A percentile compares a stretch with the other conserved stretches of the same genome.
phyloP scores from a whole-genome alignment of 1,139 yeast species.

The Geotrichum aggregatum region DNA sequence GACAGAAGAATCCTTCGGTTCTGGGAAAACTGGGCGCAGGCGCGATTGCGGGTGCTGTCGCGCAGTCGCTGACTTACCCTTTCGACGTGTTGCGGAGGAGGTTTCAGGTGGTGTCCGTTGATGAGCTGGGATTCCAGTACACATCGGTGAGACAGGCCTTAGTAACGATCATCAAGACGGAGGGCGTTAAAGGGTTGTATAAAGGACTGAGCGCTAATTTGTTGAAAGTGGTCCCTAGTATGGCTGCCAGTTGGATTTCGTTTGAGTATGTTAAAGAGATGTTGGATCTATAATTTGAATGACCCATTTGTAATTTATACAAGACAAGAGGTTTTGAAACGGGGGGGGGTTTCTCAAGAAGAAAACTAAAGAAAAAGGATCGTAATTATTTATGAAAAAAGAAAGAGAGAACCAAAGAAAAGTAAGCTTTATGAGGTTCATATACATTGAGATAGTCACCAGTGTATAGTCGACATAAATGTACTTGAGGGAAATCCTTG shows the following conservation, averaged over 20 bases:
- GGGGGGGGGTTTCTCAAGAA: no score
- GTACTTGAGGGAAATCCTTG: no score
- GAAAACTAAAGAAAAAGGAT: no score
- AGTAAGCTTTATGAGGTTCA: no score
- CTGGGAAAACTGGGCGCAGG: conserved; percentile 69
- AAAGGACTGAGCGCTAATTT: conserved; percentile 85
- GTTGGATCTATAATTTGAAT: conserved; percentile 20
- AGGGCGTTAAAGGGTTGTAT: conserved; percentile 78
- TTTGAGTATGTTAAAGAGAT: conserved; percentile 62
- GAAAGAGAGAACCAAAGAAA: not conserved
- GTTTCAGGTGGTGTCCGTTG: conserved; percentile 85
- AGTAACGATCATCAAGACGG: conserved; percentile 57
- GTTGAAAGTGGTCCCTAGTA: conserved; percentile 86
- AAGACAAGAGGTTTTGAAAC: no score
- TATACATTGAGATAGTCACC: no score
- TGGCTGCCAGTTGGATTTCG: conserved; percentile 92
- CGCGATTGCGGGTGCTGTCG: conserved; percentile 83
- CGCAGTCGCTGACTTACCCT: conserved; percentile 79
- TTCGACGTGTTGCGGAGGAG: conserved; percentile 82
- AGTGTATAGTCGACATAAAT: no score
- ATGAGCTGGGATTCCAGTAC: conserved; percentile 70
- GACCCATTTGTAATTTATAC: no score
- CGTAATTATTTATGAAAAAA: not conserved
- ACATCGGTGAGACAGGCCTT: conserved; percentile 69
- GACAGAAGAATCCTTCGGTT: conserved; percentile 40